Percentiles rank a stretch among this genome's conserved stretches.
Evolutionary conservation across 2,329 filamentous ascomycete genomes (phyloP).

Genomic region (Fusarium tricinctum): DNA sequence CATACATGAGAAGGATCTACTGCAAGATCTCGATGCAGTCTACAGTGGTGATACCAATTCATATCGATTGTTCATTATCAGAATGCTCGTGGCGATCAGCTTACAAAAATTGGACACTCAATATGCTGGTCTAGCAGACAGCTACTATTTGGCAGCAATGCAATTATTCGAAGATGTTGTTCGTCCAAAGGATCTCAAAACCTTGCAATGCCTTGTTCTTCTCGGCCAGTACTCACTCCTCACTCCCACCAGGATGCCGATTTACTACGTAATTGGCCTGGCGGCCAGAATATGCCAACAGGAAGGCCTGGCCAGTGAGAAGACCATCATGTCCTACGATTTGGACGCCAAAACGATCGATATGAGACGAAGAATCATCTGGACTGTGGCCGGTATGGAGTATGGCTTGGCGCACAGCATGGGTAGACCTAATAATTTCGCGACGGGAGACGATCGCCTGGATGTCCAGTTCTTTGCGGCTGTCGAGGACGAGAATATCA

Average conservation of each 20-base stretch:
- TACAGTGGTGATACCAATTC: conserved; percentile 81
- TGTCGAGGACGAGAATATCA: conserved; percentile 87
- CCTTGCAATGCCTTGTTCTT: conserved; percentile 88
- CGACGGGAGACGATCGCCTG: conserved; percentile 83
- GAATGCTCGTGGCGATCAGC: conserved; percentile 94
- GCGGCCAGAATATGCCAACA: conserved; percentile 91
- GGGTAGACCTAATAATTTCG: conserved; percentile 88
- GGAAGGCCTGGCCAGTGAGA: conserved; percentile 87
- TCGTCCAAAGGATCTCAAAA: conserved; percentile 88
- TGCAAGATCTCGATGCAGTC: conserved; percentile 82
- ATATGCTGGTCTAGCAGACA: conserved; percentile 94
- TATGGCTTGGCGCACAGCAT: conserved; percentile 88
- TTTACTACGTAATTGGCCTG: conserved; percentile 93
- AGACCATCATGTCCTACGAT: conserved; percentile 82
- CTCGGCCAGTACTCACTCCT: conserved; percentile 93
- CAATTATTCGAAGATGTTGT: conserved; percentile 86
- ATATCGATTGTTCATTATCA: conserved; percentile 88
- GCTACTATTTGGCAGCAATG: conserved; percentile 93
- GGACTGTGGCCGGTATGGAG: conserved; percentile 91
- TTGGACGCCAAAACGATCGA: conserved; percentile 84
- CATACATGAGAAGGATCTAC: conserved; percentile 86
- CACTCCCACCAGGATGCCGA: conserved; percentile 90
- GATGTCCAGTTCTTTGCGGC: conserved; percentile 88
- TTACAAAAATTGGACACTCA: conserved; percentile 91
- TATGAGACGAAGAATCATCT: conserved; percentile 88